A percentile compares a stretch with the other conserved stretches of the same genome.
These are phyloP conservation scores for Mortierella claussenii DNA, from an alignment of 192 early-diverging fungal species.

Conservation along the genomic window DNA sequence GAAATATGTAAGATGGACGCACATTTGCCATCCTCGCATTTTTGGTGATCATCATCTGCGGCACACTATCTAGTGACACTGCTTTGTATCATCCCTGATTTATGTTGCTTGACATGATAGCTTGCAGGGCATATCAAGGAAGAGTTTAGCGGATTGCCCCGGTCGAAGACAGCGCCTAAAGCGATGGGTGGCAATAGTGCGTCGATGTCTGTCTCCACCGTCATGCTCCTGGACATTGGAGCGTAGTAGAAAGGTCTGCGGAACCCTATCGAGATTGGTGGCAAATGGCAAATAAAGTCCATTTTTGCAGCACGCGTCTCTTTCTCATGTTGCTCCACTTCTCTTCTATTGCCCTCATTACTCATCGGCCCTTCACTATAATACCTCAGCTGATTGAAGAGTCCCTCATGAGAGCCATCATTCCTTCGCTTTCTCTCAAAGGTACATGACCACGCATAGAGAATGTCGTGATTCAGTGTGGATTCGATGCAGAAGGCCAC, in stretches of 20 bases:
- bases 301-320: not conserved
- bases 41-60: too few species aligned
- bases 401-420: conserved; percentile 41
- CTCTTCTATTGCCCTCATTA: not conserved
- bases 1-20: conserved; percentile 22
- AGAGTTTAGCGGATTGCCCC: not conserved
- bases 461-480: too few species aligned
- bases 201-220: not conserved
- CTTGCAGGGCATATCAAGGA: conserved; percentile 8
- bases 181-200: not conserved
- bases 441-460: conserved; percentile 1
- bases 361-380: too few species aligned
- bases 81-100: too few species aligned
- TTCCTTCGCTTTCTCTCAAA: conserved; percentile 45
- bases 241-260: too few species aligned
- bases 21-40: too few species aligned
- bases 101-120: conserved; percentile 9
- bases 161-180: not conserved
- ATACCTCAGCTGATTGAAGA: not conserved
- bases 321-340: not conserved
- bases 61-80: too few species aligned
- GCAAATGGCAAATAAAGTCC: conserved; percentile 10
- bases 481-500: too few species aligned
- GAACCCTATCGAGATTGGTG: not conserved
- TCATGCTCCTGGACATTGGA: conserved; percentile 29